A percentile compares a stretch with the other conserved stretches of the same genome.
Conservation (phyloP, 2,329 filamentous ascomycete genomes). For the Scedosporium dehoogii region DNA sequence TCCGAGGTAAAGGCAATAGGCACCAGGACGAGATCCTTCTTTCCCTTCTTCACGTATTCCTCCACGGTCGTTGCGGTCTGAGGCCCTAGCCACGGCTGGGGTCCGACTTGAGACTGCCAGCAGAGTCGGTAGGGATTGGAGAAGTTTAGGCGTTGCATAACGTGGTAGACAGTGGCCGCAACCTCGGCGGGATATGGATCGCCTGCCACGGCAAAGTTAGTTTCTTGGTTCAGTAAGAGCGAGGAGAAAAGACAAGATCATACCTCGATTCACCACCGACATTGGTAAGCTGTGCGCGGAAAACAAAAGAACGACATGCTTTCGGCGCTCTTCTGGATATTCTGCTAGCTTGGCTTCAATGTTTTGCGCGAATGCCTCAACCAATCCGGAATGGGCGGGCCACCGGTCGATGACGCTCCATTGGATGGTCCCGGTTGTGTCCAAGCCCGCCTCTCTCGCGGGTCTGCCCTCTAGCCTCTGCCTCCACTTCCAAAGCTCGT, state of each 20-base stretch:
- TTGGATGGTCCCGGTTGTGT: slow-evolving; percentile 58
- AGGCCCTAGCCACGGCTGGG: slow-evolving; percentile 87
- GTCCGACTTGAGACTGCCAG: slow-evolving; percentile 97
- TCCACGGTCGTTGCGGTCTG: slow-evolving; percentile 86
- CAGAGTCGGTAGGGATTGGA: slow-evolving; percentile 87
- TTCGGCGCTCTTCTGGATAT: slow-evolving; percentile 72
- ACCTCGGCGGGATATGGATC: slow-evolving; percentile 95
- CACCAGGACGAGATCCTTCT: slow-evolving; percentile 83
- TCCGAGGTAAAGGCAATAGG: slow-evolving; percentile 98
- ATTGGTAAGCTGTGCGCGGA: slow-evolving; percentile 95
- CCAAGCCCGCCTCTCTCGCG: slow-evolving; percentile 36
- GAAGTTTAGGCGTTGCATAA: slow-evolving; percentile 86
- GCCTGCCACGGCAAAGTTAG: slow-evolving; percentile 39
- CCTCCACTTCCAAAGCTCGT: slow-evolving; percentile 97
- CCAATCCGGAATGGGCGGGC: slow-evolving; percentile 82
- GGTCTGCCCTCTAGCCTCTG: slow-evolving; percentile 75
- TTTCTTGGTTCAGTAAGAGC: background rate
- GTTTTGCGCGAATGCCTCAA: slow-evolving; percentile 86
- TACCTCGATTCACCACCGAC: slow-evolving; percentile 89
- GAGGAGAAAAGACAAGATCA: slow-evolving; percentile 11
- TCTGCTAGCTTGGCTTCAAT: slow-evolving; percentile 77
- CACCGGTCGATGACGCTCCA: slow-evolving; percentile 99
- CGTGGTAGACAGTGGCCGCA: slow-evolving; percentile 87
- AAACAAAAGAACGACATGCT: slow-evolving; percentile 79
- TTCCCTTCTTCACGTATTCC: slow-evolving; percentile 80